Base-by-base conservation (phyloP, 2,329 filamentous ascomycete species). In the Parascedosporium putredinis region DNA sequence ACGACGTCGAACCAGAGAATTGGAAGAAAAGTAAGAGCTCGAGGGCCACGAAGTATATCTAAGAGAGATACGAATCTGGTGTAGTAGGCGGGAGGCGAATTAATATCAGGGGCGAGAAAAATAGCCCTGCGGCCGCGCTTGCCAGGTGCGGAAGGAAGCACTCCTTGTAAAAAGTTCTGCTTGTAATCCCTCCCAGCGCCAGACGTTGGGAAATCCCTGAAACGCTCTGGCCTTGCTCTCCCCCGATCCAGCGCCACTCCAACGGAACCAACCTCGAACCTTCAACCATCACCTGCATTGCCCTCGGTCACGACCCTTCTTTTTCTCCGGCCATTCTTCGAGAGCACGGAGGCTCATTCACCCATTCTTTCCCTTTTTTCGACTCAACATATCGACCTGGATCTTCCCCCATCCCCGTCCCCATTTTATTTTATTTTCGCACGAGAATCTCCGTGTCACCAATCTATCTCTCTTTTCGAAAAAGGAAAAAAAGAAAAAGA, bases 171-270 rank as follows among this genome's bases (percentile, higher is more conserved):
- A n/a, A n/a, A n/a, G n/a, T n/a, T n/a, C n/a, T n/a, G n/a, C n/a
- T n/a, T n/a, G n/a, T n/a, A n/a, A n/a, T n/a, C n/a, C n/a, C n/a
- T n/a, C n/a, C n/a, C n/a, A n/a, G n/a, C n/a, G n/a, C 38, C 38
- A 42, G 16, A 20, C 20, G 38, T 16, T 24, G 16, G 38, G 36
- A 20, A 42, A 42, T 42, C 38, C 38, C 38, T 42, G 38, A 42
- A 42, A 42, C 38, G 20, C 20, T 24, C 38, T 42, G 16, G 38
- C 38, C 38, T 42, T 42, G 38, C 38, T n/a, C n/a, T n/a, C n/a
- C n/a, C n/a, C 38, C 38, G 23, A 42, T 8, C 20, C 38, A 18
- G 38, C 38, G 38, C 38, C 38, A 20, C 38, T 22, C 38, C 18
- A 20, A 42, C 12, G 16, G 38, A 20, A n/a, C n/a, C n/a, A 42